Evolutionary conservation across 2,329 filamentous ascomycete genomes (phyloP).

Genomic region (Paramyrothecium roridum): DNA sequence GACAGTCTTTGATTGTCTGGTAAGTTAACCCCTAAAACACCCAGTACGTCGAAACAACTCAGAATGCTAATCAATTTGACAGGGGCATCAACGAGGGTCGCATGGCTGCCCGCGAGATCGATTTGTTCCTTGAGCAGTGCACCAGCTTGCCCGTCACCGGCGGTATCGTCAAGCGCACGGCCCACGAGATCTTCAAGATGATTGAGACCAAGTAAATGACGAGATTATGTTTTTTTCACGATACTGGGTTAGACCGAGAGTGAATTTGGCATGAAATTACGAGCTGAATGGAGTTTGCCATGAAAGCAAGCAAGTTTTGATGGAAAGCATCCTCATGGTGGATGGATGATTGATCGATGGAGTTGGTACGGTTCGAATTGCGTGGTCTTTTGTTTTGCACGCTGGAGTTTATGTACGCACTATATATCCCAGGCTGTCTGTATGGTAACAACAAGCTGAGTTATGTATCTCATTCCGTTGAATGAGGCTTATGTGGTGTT

Average conservation of each 20-base stretch:
- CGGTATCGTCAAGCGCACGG: conserved; percentile 85
- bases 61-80: conserved; percentile 27
- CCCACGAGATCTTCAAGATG: conserved; percentile 60
- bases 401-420: too few species aligned
- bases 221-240: not conserved
- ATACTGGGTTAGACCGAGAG: not conserved
- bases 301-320: not conserved
- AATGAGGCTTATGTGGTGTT: too few species aligned
- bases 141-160: conserved; percentile 85
- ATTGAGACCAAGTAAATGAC: conserved; percentile 1
- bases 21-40: conserved; percentile 40
- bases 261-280: not conserved
- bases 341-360: too few species aligned
- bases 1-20: conserved; percentile 96
- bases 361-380: too few species aligned
- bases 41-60: not conserved
- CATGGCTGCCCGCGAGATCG: conserved; percentile 87
- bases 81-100: conserved; percentile 97
- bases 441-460: not conserved
- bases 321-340: too few species aligned
- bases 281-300: not conserved
- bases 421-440: not conserved
- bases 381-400: too few species aligned
- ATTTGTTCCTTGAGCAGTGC: conserved; percentile 77
- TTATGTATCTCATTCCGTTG: not conserved